Evolutionary conservation across 2,329 filamentous ascomycete genomes (phyloP), one percentile per base, ranked within the genome.

Genomic region (Fusarium nygamai): DNA sequence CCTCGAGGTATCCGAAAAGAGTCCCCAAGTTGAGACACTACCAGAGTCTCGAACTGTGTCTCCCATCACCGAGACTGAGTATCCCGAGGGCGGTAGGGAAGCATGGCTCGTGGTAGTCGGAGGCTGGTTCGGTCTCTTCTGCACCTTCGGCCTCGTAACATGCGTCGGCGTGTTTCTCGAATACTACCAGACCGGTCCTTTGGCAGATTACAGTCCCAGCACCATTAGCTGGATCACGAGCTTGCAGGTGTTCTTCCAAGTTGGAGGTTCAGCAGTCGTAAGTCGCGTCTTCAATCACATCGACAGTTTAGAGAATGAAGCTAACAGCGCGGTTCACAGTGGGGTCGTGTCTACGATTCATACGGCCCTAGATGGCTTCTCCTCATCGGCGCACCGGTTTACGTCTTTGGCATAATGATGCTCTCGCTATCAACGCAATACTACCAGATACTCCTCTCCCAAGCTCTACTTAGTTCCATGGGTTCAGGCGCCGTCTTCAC

Each of bases 41-140:
- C 12, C 34, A 7, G 13, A 11, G 2, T 10, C n/a, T 11, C 14
- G 29, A 24, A 6, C 3, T 4, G 1, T 6, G 2, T 9, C 29
- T 1, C 22, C 27, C 0, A 1, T 9, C 1, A 16, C 1, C 0
- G 53, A 36, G 2, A 17, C 12, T 2, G 46, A 46, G 3, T 65
- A 64, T 3, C 46, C 62, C 0, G 58, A 65, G 6, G 62, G 62
- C 0, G 58, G 58, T 0, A 17, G 16, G 5, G 58, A 64, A 11
- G 62, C 62, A 27, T 65, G 62, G 62, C 59, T 65, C 1, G 62
- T 64, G 3, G 59, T 65, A 0, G 2, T 46, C 0, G 62, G 62
- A 2, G 59, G 59, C 11, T 65, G 62, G 59, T 65, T 53, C 1
- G 62, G 62, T 1, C 44, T 65, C 31, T 65, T 65, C 22, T 65